phyloP scores from a whole-genome alignment of 495 filamentous ascomycete species.

The Trichodelitschia bisporula region DNA sequence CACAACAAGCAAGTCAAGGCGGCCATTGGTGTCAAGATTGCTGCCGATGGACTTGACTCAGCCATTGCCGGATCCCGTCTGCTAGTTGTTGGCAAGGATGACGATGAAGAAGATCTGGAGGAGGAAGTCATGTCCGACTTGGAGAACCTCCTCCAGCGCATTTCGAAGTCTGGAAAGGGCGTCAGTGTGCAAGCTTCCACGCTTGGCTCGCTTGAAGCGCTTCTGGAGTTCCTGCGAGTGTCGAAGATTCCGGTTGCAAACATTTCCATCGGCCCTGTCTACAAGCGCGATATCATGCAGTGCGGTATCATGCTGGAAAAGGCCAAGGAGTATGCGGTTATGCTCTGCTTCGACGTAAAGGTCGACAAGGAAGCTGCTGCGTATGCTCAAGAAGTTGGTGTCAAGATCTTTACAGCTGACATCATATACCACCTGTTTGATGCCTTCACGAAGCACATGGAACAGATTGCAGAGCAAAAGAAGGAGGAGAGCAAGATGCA shows the following conservation, averaged over 20 bases:
- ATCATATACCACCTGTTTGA: constrained; percentile 99
- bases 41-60: constrained; percentile 82
- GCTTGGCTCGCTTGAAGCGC: constrained; percentile 83
- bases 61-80: constrained; percentile 94
- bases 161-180: constrained; percentile 76
- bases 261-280: constrained; percentile 94
- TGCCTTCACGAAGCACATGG: constrained; percentile 84
- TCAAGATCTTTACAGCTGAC: constrained; percentile 96
- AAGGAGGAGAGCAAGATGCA: constrained; percentile 90
- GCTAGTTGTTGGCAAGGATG: constrained; percentile 77
- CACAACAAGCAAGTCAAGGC: constrained; percentile 99
- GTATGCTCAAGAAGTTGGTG: constrained; percentile 81
- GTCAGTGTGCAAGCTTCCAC: constrained; percentile 96
- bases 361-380: constrained; percentile 86
- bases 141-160: constrained; percentile 66
- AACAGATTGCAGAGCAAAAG: constrained; percentile 56
- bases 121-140: constrained; percentile 94
- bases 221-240: constrained; percentile 81
- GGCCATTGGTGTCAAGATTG: constrained; percentile 94
- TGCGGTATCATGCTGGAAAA: constrained; percentile 94
- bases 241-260: constrained; percentile 95
- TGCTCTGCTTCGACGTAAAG: constrained; percentile 99
- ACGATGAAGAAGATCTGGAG: constrained; percentile 89
- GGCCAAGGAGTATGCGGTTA: constrained; percentile 81
- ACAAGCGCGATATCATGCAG: constrained; percentile 95